Base-by-base conservation (phyloP, 495 filamentous ascomycete genomes). In the Penicillium fimorum region DNA sequence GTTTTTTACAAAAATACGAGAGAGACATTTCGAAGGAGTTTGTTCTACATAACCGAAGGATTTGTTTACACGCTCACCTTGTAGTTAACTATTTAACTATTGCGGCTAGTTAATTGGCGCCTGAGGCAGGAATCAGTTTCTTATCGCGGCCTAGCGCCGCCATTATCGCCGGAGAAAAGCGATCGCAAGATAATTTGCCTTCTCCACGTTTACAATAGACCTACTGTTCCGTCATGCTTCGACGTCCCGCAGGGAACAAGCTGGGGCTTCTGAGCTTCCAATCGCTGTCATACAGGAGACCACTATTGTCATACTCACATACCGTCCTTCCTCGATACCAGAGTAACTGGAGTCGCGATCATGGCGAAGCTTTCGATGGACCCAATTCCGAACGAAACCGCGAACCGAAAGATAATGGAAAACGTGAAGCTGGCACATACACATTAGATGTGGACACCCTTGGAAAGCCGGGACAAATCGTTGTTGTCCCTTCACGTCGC, bases 391-490 rank as follows among this genome's bases (percentile, higher is more conserved):
- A 59, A 42, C 50, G 54, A 27, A 40, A 42, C 32, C 38, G 42
- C 32, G 47, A 53, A 56, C 13, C 22, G 3, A 57, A 41, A 20
- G 24, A 24, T 18, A 10, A 18, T 33, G 53, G 27, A 25, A 13
- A 41, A 18, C 22, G 45, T 27, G 18, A 7, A 57, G 27, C 22
- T 40, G 50, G 30, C 15, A 47, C 20, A 33, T 22, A 58, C 1
- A 35, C 58, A 17, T 63, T 78, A 24, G 64, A 57, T 44, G 61
- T 78, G n/a, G 50, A 70, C 30, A 46, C 70, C 1, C 56, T 81
- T 8, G 78, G 78, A 12, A 58, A 74, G 46, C 75, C 73, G 0
- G 76, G 66, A 7, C 63, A 79, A 47, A 72, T 80, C 5, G 63
- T 80, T 17, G 61, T 80, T 30, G 57, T 81, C 18, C 56, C 54